Evolutionary conservation across 169 alveolate genomes (phyloP).

Genomic region (Plasmodium knowlesi): DNA sequence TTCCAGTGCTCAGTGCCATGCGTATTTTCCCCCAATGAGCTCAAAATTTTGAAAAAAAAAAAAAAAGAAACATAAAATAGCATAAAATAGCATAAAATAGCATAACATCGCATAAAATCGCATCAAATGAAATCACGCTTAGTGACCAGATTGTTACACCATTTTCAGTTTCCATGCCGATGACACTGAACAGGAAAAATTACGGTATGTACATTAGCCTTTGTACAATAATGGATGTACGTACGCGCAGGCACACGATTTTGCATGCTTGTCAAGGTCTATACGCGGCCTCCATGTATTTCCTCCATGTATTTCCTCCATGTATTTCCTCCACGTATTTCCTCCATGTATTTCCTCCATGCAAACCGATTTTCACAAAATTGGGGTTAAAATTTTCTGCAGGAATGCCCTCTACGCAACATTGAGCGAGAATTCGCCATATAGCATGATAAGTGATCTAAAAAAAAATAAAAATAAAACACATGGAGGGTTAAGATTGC

Average conservation of each 20-base stretch:
- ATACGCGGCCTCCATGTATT: no score
- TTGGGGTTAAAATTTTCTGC: not conserved
- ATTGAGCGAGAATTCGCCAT: not conserved
- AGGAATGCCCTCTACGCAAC: not conserved
- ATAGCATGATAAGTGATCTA: not conserved
- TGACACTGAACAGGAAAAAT: not conserved
- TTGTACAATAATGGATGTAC: not conserved
- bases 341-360: not conserved
- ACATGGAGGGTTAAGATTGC: not conserved
- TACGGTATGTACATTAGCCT: not conserved
- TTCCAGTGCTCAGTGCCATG: not conserved
- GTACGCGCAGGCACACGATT: not conserved
- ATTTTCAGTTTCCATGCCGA: not conserved
- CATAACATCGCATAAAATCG: no score
- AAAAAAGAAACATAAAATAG: constrained; percentile 1
- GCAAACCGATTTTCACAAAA: not conserved
- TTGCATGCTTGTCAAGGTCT: not conserved
- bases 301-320: no score
- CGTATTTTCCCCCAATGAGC: not conserved
- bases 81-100: no score
- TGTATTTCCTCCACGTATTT: no score
- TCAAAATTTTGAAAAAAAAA: not conserved
- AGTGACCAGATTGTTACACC: not conserved
- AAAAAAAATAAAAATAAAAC: not conserved
- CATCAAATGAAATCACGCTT: not conserved